These are phyloP conservation scores for Rhodotorula sp. DNA, from an alignment of 1,284 basidiomycete species.

Conservation along the genomic window DNA sequence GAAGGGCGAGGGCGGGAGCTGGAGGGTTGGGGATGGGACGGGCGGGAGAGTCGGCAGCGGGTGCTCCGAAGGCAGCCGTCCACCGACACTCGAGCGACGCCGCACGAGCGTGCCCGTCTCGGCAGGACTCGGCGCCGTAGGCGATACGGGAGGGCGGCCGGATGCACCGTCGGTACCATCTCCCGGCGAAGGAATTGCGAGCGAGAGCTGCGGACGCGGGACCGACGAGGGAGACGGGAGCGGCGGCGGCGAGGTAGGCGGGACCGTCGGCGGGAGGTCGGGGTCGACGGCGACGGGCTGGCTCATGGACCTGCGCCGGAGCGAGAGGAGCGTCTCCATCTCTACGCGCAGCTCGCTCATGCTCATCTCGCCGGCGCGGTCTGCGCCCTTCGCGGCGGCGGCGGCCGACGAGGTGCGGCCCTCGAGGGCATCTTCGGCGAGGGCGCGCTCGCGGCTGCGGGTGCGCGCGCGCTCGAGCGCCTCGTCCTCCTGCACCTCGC, in stretches of 20 bases:
- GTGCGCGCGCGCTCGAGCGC: constrained; percentile 1
- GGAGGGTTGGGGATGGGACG: constrained; percentile 2
- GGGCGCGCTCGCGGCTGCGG: background rate
- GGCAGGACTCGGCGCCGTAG: constrained; percentile 36
- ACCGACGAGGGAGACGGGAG: constrained; percentile 3
- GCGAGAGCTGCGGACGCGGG: constrained; percentile 22
- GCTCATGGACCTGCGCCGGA: constrained; percentile 40
- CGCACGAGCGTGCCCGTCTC: constrained; percentile 41
- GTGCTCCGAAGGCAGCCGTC: constrained; percentile 32
- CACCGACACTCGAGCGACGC: constrained; percentile 15
- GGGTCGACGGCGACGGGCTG: constrained; percentile 42
- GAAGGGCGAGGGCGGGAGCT: constrained; percentile 7
- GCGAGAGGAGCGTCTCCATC: constrained; percentile 43
- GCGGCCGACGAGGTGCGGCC: background rate
- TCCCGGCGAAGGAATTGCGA: constrained; percentile 17
- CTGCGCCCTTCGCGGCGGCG: too few relatives aligned
- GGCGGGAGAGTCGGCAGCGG: constrained; percentile 23
- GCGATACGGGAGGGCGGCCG: constrained; percentile 28
- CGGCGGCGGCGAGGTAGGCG: constrained; percentile 17
- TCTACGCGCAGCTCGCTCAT: constrained; percentile 25
- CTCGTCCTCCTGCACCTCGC: constrained; percentile 27
- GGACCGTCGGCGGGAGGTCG: constrained; percentile 37
- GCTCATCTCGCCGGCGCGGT: constrained; percentile 10
- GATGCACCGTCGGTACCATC: background rate
- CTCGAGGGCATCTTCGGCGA: background rate